Conservation (phyloP, 306 rosid genomes). For the Sicyos baderoa region DNA sequence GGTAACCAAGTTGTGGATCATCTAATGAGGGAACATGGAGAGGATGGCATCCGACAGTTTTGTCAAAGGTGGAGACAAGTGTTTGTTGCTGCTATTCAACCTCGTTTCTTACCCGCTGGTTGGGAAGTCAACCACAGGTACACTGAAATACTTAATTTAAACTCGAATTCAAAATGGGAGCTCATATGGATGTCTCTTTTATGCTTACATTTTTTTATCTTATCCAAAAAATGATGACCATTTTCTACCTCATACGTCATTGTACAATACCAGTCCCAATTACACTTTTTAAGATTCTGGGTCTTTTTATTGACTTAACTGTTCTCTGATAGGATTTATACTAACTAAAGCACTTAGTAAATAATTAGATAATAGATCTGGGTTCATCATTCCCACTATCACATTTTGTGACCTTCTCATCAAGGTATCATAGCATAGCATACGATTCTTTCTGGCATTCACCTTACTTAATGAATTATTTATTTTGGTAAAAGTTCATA, state of each 20-base stretch:
- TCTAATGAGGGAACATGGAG: constrained; percentile 58
- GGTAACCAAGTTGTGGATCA: constrained; percentile 84
- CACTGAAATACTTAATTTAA: constrained; percentile 14
- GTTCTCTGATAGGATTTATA: not conserved
- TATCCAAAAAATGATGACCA: not conserved
- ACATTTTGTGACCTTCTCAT: not conserved
- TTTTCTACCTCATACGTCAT: not conserved
- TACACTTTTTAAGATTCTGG: not conserved
- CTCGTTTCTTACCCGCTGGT: constrained; percentile 80
- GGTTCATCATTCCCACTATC: not conserved
- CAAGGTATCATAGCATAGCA: constrained; percentile 2
- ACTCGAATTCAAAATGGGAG: constrained; percentile 1
- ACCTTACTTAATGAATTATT: not conserved
- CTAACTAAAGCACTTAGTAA: no score
- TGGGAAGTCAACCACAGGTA: constrained; percentile 97
- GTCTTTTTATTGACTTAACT: not conserved
- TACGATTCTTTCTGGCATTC: not conserved
- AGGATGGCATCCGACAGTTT: constrained; percentile 61
- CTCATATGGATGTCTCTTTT: not conserved
- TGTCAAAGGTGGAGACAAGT: constrained; percentile 94
- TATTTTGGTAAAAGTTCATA: not conserved
- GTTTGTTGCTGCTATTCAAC: constrained; percentile 68
- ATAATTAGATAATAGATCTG: no score
- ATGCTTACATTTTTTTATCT: not conserved
- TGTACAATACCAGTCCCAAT: not conserved